These are phyloP conservation scores for Parastagonospora nodorum DNA, from an alignment of 2,329 filamentous ascomycete genomes.

Conservation along the genomic window DNA sequence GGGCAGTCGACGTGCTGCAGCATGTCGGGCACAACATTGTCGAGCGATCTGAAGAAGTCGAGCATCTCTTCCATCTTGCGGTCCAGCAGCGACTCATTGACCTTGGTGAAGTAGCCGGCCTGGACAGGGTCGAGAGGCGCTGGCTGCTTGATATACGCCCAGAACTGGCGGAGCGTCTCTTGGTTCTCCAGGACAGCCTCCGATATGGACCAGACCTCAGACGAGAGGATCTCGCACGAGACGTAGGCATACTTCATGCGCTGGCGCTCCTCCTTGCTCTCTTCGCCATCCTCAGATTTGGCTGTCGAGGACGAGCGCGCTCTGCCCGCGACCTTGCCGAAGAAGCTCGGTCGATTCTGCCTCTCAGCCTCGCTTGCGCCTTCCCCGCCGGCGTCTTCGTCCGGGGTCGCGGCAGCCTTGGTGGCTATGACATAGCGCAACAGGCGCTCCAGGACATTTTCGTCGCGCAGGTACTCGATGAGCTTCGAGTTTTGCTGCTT, in stretches of 20 bases:
- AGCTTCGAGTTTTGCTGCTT: conserved; percentile 98
- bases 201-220: conserved; percentile 95
- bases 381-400: conserved; percentile 48
- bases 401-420: conserved; percentile 53
- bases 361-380: conserved; percentile 49
- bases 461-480: conserved; percentile 91
- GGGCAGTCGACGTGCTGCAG: conserved; percentile 94
- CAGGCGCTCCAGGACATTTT: conserved; percentile 80
- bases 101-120: conserved; percentile 97
- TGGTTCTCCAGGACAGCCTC: conserved; percentile 89
- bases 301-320: conserved; percentile 52
- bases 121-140: conserved; percentile 89
- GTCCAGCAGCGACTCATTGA: conserved; percentile 96
- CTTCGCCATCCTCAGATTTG: conserved; percentile 52
- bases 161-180: conserved; percentile 79
- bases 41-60: conserved; percentile 80
- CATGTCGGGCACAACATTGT: conserved; percentile 81
- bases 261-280: conserved; percentile 84
- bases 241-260: conserved; percentile 93
- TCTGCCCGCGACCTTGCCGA: conserved; percentile 50
- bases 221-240: conserved; percentile 89
- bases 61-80: conserved; percentile 99
- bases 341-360: conserved; percentile 49
- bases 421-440: conserved; percentile 91
- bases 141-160: conserved; percentile 84